Conservation (phyloP, 192 early-diverging fungal species). For the Umbelopsis sp. region DNA sequence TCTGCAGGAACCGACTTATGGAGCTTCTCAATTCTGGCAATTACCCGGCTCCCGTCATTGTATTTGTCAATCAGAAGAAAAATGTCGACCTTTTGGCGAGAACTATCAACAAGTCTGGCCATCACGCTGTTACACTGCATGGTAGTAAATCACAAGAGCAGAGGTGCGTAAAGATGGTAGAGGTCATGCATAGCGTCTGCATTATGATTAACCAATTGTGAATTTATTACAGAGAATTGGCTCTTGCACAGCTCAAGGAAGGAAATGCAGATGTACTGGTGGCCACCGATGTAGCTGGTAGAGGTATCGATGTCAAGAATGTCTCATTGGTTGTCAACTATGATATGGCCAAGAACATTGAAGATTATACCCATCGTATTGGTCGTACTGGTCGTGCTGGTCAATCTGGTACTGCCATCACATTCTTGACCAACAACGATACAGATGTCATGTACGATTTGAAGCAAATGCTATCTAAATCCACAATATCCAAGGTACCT, state of each 20-base stretch:
- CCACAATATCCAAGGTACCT: slow-evolving; percentile 75
- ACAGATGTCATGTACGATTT: slow-evolving; percentile 84
- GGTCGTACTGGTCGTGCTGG: slow-evolving; percentile 99
- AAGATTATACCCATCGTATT: slow-evolving; percentile 98
- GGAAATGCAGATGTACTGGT: slow-evolving; percentile 88
- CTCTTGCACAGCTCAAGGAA: slow-evolving; percentile 78
- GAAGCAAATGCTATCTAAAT: slow-evolving; percentile 74
- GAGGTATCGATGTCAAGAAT: slow-evolving; percentile 98
- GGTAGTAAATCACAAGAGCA: slow-evolving; percentile 98
- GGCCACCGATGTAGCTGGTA: slow-evolving; percentile 98
- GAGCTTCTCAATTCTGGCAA: slow-evolving; percentile 69
- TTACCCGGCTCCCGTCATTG: slow-evolving; percentile 87
- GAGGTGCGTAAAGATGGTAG: slow-evolving; percentile 34
- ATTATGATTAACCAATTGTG: not conserved
- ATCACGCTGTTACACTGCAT: slow-evolving; percentile 80
- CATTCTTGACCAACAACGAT: slow-evolving; percentile 83
- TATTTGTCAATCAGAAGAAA: slow-evolving; percentile 98
- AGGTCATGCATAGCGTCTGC: not conserved
- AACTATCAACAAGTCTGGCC: slow-evolving; percentile 74
- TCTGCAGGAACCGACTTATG: slow-evolving; percentile 68
- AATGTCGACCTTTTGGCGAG: slow-evolving; percentile 82
- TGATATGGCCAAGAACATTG: slow-evolving; percentile 98
- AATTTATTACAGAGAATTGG: slow-evolving; percentile 62
- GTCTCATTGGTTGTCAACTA: slow-evolving; percentile 96
- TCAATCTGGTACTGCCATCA: slow-evolving; percentile 83